phyloP scores from a whole-genome alignment of 2,329 filamentous ascomycete species.

The Orbilia quercus region DNA sequence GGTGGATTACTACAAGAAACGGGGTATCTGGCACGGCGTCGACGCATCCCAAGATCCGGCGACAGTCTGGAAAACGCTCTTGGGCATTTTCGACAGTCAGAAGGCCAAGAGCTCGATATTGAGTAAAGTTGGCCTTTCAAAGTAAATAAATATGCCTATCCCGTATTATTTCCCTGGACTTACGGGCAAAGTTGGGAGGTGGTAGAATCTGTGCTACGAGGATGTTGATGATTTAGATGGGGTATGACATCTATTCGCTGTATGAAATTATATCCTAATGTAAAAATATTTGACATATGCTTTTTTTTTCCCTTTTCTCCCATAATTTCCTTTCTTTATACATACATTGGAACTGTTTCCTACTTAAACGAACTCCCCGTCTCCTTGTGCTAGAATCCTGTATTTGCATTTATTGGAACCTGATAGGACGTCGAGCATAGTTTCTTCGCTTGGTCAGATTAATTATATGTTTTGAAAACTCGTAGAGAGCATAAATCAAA shows the following conservation, averaged over 20 bases:
- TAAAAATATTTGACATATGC: constrained; percentile 50
- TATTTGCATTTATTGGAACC: too few relatives aligned
- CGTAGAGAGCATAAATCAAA: too few relatives aligned
- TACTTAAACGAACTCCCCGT: too few relatives aligned
- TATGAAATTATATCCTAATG: constrained; percentile 51
- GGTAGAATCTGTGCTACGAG: too few relatives aligned
- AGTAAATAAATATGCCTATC: constrained; percentile 14
- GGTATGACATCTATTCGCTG: constrained; percentile 41
- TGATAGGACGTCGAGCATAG: too few relatives aligned
- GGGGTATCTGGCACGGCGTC: constrained; percentile 93
- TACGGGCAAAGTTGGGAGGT: too few relatives aligned
- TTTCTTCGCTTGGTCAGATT: too few relatives aligned
- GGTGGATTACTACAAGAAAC: constrained; percentile 95
- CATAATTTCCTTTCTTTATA: constrained; percentile 51
- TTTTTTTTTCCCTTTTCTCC: constrained; percentile 27
- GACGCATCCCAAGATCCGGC: constrained; percentile 96
- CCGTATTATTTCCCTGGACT: too few relatives aligned
- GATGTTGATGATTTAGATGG: constrained; percentile 36
- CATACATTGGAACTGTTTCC: constrained; percentile 11
- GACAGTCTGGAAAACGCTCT: constrained; percentile 92
- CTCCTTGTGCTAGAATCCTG: too few relatives aligned
- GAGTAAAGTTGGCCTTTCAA: constrained; percentile 57
- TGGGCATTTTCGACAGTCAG: constrained; percentile 79
- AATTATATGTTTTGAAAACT: too few relatives aligned
- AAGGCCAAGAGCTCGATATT: constrained; percentile 50